Base-by-base conservation (phyloP, 345 rosid species). In the thale cress (Arabidopsis thaliana) region DNA sequence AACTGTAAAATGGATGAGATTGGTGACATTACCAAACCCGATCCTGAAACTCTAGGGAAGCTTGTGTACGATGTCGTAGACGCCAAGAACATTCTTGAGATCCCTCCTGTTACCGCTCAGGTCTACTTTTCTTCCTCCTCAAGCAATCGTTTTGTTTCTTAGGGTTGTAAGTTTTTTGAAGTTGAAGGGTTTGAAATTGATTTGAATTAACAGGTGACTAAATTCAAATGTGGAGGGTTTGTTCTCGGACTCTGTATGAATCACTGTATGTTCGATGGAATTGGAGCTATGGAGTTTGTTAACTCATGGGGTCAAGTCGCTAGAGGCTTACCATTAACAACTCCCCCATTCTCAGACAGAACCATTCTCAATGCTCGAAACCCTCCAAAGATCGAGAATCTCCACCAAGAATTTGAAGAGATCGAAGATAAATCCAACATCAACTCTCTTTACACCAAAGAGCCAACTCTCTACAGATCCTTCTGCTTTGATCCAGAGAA, bases 51-150 rank as follows among this genome's bases (percentile, higher is more conserved):
- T 11, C 84, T 91, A 56, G 90, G 91, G 51, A 93, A 89, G 71
- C 86, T 93, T 67, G 97, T 91, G 70, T 93, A 84, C 73, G 89
- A 89, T 67, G 81, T 93, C 71, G 96, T 87, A 41, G 94, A 84
- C 24, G 96, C 98, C 6, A 88, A 84, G 50, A 93, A 86, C 78
- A 87, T 93, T 59, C 86, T 93, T n/a, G 90, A 93, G 59, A 87
- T 89, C 40, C 98, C 98, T 75, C 98, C 89, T 73, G 84, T 93
- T n/a, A 83, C 86, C 0, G 97, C 97, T 85, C 96, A 93, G 96
- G 98, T 93, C 41, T 69, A 30, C 7, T 34, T 71, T 38, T 55
- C 75, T 63, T 79, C 50, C 30, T 56, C 58, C 30, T 57, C 63
- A 74, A 57, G 75, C 22, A 57, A 46, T 34, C 40, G 38, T 32